These are phyloP conservation scores for Pterulicium gracile DNA, from an alignment of 1,284 basidiomycete genomes.

Conservation along the genomic window DNA sequence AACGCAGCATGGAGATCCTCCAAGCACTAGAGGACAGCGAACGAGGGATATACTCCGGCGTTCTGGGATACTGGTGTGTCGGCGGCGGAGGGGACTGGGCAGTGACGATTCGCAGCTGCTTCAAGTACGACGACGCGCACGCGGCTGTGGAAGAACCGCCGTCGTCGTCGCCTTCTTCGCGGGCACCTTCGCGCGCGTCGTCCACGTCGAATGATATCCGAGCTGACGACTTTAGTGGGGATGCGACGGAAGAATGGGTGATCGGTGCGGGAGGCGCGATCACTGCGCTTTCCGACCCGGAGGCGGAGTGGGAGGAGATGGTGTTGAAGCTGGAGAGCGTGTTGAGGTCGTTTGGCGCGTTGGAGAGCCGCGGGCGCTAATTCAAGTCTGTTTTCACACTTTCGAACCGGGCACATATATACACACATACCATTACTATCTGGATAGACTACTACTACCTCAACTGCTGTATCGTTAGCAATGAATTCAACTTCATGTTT, in stretches of 20 bases:
- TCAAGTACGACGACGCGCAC: constrained; percentile 63
- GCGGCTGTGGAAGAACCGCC: no score
- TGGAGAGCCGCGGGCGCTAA: no score
- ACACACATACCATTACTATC: no score
- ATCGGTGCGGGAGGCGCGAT: constrained; percentile 95
- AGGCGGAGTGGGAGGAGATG: constrained; percentile 94
- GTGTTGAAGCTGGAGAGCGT: constrained; percentile 72
- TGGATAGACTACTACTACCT: no score
- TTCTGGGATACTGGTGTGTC: constrained; percentile 87
- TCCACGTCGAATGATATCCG: constrained; percentile 12
- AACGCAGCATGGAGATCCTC: constrained; percentile 86
- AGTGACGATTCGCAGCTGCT: constrained; percentile 76
- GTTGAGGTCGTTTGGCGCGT: constrained; percentile 43
- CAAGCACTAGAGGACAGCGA: constrained; percentile 68
- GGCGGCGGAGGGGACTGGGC: constrained; percentile 89
- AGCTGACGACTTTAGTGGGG: no score
- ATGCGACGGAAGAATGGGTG: constrained; percentile 47
- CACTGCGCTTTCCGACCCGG: constrained; percentile 82
- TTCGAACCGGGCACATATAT: no score
- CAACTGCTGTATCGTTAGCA: no score
- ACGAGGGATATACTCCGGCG: constrained; percentile 86
- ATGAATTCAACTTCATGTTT: no score
- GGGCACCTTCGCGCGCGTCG: constrained; percentile 75
- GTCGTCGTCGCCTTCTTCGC: no score
- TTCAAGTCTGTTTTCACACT: no score